phyloP scores from a whole-genome alignment of 805 yeast species.

The Sugiyamaella qingdaonensis region DNA sequence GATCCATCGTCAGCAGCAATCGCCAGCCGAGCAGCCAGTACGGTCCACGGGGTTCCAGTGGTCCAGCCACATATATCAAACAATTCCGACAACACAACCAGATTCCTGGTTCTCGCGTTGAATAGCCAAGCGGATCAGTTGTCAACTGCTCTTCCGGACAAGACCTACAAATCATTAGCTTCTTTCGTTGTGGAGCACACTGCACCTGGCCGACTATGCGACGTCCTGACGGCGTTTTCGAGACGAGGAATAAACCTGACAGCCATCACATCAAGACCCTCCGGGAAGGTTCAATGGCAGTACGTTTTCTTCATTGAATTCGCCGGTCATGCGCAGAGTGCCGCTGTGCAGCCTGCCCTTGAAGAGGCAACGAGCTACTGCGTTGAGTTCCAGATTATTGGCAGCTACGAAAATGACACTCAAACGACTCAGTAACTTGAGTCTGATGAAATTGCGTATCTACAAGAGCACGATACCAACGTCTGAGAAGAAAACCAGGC shows the following conservation, averaged over 20 bases:
- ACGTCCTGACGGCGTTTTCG: conserved; percentile 56
- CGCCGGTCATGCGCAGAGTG: conserved; percentile 35
- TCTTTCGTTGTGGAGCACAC: conserved; percentile 57
- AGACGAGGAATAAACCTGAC: conserved; percentile 57
- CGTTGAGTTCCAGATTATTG: conserved; percentile 47
- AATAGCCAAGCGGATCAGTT: conserved; percentile 28
- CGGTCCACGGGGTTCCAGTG: conserved; percentile 54
- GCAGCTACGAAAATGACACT: neutral
- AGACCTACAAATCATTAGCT: conserved; percentile 46
- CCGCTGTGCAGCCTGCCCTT: conserved; percentile 32
- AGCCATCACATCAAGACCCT: conserved; percentile 75
- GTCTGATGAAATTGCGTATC: neutral
- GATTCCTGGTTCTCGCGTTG: conserved; percentile 54
- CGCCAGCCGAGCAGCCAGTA: conserved; percentile 65
- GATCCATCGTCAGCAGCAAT: conserved; percentile 58
- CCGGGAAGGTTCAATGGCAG: conserved; percentile 64
- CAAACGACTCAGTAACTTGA: neutral
- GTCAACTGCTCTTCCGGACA: conserved; percentile 5
- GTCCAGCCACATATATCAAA: conserved; percentile 62
- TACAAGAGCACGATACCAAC: no score
- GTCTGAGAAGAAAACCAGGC: neutral
- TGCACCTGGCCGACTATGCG: conserved; percentile 70
- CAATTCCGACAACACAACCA: conserved; percentile 68
- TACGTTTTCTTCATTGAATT: conserved; percentile 79
- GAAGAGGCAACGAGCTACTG: conserved; percentile 43